Conservation (phyloP, 805 yeast genomes). For the Ogataea ramenticola region DNA sequence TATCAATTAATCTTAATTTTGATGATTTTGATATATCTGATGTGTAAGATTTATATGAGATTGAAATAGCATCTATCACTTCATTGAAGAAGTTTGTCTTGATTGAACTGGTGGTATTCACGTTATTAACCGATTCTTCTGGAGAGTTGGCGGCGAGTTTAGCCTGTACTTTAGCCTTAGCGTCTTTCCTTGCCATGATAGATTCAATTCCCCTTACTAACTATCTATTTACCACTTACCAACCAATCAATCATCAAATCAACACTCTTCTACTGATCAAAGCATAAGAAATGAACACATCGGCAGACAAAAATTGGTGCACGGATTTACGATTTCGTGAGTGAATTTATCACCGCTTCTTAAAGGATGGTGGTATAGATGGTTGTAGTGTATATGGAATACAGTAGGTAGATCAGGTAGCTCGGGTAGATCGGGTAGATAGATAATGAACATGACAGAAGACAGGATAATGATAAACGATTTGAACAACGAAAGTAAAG, state of each 20-base stretch:
- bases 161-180: conserved; percentile 8
- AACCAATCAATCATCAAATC: no score
- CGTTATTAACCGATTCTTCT: background rate
- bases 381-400: no score
- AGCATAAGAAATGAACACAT: no score
- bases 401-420: no score
- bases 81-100: conserved; percentile 23
- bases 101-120: conserved; percentile 1
- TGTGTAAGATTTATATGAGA: conserved; percentile 26
- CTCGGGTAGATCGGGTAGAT: background rate
- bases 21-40: conserved; percentile 24
- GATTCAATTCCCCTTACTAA: no score
- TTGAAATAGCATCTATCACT: conserved; percentile 22
- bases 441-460: conserved; percentile 5
- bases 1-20: conserved; percentile 62
- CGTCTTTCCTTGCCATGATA: conserved; percentile 38
- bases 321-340: no score
- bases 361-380: no score
- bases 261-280: no score
- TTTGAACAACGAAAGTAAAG: conserved; percentile 15
- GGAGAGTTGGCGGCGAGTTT: background rate
- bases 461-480: conserved; percentile 19
- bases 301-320: no score
- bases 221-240: no score
- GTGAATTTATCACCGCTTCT: no score